Base-by-base conservation (phyloP, 1,284 basidiomycete species). In the Irpex sp. region DNA sequence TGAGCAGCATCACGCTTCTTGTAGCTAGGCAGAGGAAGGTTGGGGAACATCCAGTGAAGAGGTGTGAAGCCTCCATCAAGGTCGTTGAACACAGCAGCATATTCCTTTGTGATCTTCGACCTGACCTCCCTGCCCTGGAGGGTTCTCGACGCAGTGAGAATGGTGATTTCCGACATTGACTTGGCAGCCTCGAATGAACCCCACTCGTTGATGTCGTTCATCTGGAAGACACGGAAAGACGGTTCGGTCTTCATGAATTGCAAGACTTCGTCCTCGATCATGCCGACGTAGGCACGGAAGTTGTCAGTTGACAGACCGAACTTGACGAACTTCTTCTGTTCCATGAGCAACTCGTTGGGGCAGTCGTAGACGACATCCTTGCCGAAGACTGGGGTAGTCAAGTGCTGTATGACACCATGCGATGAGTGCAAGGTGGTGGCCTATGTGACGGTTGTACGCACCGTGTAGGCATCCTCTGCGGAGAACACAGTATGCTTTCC, bases 301-400 rank as follows among this genome's bases (percentile, higher is more conserved):
- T 97, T 96, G 37, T 99, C 96, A 19, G 85, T 86, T 7, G 94
- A 92, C 8, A 99, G 84, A 49, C 96, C 96, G 67, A 94, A 89
- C 78, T 96, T 97, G 75, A 96, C 88, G 67, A 99, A 98, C 75
- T 91, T 93, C 82, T 99, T 99, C 76, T 99, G 97, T 73, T 99
- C 96, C 96, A 99, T 99, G 73, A 99, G 88, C 58, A 94, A 81
- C 60, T 95, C 90, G 74, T 99, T 99, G 36, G 97, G 96, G 61
- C 94, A 89, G 72, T 98, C 96, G 75, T 99, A 99, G 4, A 98
- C 96, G 54, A 99, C 97, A 59, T 94, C 95, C 72, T 95, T 95
- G 59, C 97, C 97, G 69, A 99, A 99, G 19, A 96, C 86, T 4
- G 94, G 94, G 0, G 92, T 95, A 0, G 93, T 96, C 56, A 96